Evolutionary conservation across 352 stramenopile genomes (phyloP), one percentile per base, ranked within the genome.

Genomic region (Globisporangium irregulare): DNA sequence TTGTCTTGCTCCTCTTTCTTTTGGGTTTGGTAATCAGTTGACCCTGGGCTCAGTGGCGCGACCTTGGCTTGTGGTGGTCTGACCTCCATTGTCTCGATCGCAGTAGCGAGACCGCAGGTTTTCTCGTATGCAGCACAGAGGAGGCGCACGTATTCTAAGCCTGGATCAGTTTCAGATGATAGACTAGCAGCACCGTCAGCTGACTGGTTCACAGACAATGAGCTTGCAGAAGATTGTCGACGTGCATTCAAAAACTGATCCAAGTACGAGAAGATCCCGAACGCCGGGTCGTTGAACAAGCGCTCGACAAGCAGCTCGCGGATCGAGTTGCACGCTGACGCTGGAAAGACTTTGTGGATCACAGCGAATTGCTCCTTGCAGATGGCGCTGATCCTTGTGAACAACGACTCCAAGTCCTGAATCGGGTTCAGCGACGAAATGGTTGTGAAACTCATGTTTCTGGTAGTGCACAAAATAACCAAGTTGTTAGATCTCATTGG

Each of bases 221-320:
- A 24, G 8, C 62, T 64, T 2, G 70, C 65, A 22, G 71, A 51
- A n/a, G 43, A 69, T 20, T 72, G 70, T 43, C 59, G 66, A 55
- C 69, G 71, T 6, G 67, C 71, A n/a, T 62, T 89, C n/a, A 94
- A 62, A 27, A 93, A 78, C 36, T 87, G 77, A 38, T 94, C 87
- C 24, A 94, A 62, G 54, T 87, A 90, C 7, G 83, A 91, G 55
- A 91, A 81, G 60, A 94, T 82, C 0, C 87, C 87, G 10, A 93
- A 94, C 2, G 79, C 87, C 36, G 87, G 87, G 56, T 94, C 87
- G 36, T 92, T 91, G 54, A 90, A 93, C 24, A 94, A 63, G 2
- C 87, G 69, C 59, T 92, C 85, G 18, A 94, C 62, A 10, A 94
- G 71, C 7, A 90, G 58, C 58, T 94, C 87, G 0, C 84, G 82